These are phyloP conservation scores for Leucosporidium creatinivorum DNA, from an alignment of 768 basidiomycete species.

Conservation along the genomic window DNA sequence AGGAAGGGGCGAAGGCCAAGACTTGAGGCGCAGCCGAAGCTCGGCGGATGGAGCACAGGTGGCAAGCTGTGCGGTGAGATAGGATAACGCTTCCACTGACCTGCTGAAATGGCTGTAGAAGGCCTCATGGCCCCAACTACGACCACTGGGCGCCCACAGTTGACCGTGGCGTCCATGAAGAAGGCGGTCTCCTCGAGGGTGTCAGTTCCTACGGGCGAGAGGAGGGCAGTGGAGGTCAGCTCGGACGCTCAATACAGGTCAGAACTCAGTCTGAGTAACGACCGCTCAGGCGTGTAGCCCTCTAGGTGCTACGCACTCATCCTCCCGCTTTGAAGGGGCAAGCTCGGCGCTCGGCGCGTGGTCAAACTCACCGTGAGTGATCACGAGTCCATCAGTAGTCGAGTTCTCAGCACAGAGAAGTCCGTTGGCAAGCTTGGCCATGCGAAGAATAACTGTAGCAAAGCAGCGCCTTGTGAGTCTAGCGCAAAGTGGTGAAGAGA, in stretches of 20 bases:
- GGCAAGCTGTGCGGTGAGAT: not conserved
- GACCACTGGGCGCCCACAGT: conserved; percentile 39
- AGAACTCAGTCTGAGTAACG: no score
- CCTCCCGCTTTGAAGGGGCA: no score
- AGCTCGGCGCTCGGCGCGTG: no score
- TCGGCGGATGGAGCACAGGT: not conserved
- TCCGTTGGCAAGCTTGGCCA: conserved; percentile 31
- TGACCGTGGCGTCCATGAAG: conserved; percentile 40
- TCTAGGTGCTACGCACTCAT: no score
- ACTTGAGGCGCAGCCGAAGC: not conserved
- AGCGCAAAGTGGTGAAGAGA: not conserved
- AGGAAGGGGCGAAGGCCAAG: no score
- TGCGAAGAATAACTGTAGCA: conserved; percentile 9
- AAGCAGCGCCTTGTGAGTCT: not conserved
- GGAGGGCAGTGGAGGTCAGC: not conserved
- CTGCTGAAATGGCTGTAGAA: conserved; percentile 37
- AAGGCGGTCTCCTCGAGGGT: conserved; percentile 41
- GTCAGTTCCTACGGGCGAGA: conserved; percentile 23
- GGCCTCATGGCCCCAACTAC: conserved; percentile 42
- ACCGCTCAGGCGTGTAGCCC: no score
- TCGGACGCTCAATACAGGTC: conserved; percentile 1
- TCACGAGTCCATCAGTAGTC: conserved; percentile 35
- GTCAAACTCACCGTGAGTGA: conserved; percentile 29
- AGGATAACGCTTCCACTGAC: not conserved
- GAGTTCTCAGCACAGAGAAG: conserved; percentile 35